phyloP scores from a whole-genome alignment of 768 basidiomycete species.

The Solioccasus polychromus region DNA sequence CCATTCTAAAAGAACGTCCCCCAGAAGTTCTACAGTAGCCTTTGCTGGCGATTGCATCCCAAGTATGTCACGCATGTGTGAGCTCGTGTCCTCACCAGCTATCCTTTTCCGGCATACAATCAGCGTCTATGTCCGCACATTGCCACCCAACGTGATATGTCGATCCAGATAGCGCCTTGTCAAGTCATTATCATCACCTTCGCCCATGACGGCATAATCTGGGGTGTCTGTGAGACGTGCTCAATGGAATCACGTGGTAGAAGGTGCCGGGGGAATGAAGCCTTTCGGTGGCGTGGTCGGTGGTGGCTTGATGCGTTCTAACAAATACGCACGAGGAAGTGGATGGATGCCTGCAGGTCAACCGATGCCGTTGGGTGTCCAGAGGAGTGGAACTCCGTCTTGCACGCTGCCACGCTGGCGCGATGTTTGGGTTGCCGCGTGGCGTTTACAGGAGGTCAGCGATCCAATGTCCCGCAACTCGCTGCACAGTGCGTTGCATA shows the following conservation, averaged over 20 bases:
- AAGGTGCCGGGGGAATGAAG: neutral
- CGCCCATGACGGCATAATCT: conserved; percentile 12
- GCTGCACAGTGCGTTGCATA: neutral
- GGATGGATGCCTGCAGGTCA: conserved; percentile 8
- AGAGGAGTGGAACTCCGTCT: conserved; percentile 15
- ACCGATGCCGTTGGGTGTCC: conserved; percentile 12
- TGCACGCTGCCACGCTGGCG: conserved; percentile 8
- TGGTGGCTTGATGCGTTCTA: conserved; percentile 23
- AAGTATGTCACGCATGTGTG: conserved; percentile 2
- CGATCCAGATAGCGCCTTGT: conserved; percentile 13
- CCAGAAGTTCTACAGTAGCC: neutral
- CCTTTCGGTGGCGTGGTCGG: conserved; percentile 9
- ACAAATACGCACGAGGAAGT: neutral
- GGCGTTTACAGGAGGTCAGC: conserved; percentile 3
- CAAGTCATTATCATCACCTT: conserved; percentile 4
- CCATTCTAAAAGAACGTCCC: conserved; percentile 4
- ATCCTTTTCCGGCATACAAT: conserved; percentile 13
- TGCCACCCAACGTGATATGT: conserved; percentile 17
- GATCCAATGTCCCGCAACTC: neutral
- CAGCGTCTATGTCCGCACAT: conserved; percentile 20
- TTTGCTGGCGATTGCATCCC: conserved; percentile 5
- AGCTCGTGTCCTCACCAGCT: conserved; percentile 18
- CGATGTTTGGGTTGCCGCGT: conserved; percentile 8
- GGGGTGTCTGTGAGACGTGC: conserved; percentile 1
- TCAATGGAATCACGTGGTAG: conserved; percentile 5